Evolutionary conservation across 2,329 filamentous ascomycete genomes (phyloP).

Genomic region (Ascocoryne sarcoides): DNA sequence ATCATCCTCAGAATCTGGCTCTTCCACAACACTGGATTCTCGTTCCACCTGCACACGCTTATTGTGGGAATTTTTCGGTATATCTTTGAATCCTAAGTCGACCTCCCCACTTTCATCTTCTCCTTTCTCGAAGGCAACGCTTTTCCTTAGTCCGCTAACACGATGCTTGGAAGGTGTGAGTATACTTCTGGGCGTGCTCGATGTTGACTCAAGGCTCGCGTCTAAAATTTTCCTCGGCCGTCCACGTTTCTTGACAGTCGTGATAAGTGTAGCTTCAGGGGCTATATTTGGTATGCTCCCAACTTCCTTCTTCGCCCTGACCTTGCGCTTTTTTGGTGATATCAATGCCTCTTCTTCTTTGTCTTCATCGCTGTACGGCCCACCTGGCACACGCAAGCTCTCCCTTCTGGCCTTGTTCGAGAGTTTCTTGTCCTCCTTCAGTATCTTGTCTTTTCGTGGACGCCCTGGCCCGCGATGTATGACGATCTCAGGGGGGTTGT

Average conservation of each 20-base stretch:
- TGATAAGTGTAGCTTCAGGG: slow-evolving; percentile 1
- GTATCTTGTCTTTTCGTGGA: slow-evolving; percentile 14
- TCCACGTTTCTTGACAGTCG: slow-evolving; percentile 7
- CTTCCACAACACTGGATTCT: background rate
- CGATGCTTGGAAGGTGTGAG: slow-evolving; percentile 42
- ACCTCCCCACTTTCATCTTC: slow-evolving; percentile 32
- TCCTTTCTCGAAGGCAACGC: slow-evolving; percentile 41
- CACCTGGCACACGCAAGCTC: slow-evolving; percentile 7
- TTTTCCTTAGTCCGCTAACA: slow-evolving; percentile 38
- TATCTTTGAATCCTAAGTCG: slow-evolving; percentile 40
- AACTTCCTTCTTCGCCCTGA: background rate
- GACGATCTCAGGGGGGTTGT: background rate
- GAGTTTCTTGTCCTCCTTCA: slow-evolving; percentile 15
- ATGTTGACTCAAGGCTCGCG: background rate
- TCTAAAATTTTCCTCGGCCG: slow-evolving; percentile 7
- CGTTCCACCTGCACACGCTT: slow-evolving; percentile 1
- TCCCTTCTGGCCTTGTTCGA: slow-evolving; percentile 13
- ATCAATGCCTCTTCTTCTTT: slow-evolving; percentile 2
- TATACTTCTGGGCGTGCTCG: slow-evolving; percentile 40
- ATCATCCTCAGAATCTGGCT: slow-evolving; percentile 2
- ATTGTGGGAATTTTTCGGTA: slow-evolving; percentile 28
- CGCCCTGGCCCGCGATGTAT: slow-evolving; percentile 7
- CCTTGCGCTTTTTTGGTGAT: slow-evolving; percentile 2
- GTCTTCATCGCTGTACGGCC: slow-evolving; percentile 3
- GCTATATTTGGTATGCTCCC: background rate